Evolutionary conservation across 2,329 filamentous ascomycete genomes (phyloP).

Genomic region (Talaromyces sp.): DNA sequence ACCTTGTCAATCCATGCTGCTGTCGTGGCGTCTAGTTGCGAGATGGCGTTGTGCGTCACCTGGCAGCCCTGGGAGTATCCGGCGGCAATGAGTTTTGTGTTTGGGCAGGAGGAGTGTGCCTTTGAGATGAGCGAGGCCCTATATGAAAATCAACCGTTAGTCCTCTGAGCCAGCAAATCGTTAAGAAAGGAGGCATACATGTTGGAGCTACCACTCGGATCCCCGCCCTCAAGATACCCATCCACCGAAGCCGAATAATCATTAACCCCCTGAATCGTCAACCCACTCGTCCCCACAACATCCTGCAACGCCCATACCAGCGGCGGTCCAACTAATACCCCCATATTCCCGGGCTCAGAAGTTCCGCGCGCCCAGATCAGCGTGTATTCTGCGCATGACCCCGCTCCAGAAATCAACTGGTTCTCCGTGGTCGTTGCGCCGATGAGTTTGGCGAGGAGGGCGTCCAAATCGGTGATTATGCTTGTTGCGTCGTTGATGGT

Average conservation of each 20-base stretch:
- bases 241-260: constrained; percentile 24
- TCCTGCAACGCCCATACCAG: constrained; percentile 24
- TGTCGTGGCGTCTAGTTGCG: constrained; percentile 19
- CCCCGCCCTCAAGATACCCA: constrained; percentile 24
- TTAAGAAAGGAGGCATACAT: constrained; percentile 18
- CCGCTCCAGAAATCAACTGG: constrained; percentile 5
- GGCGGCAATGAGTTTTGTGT: constrained; percentile 24
- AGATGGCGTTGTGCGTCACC: constrained; percentile 24
- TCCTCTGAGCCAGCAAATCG: no score
- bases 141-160: background rate
- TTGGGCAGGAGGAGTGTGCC: constrained; percentile 22
- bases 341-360: constrained; percentile 25
- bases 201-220: constrained; percentile 21
- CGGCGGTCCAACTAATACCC: constrained; percentile 23
- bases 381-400: constrained; percentile 22
- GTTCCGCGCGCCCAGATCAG: constrained; percentile 26
- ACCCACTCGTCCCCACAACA: constrained; percentile 12
- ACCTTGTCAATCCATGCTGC: constrained; percentile 24
- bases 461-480: constrained; percentile 19
- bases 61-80: constrained; percentile 27
- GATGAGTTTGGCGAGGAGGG: constrained; percentile 17
- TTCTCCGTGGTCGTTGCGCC: constrained; percentile 24
- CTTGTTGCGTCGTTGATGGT: constrained; percentile 12
- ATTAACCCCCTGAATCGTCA: constrained; percentile 26
- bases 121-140: constrained; percentile 24